Evolutionary conservation across 441 rosid genomes (phyloP).

Genomic region (Geranium incanum): DNA sequence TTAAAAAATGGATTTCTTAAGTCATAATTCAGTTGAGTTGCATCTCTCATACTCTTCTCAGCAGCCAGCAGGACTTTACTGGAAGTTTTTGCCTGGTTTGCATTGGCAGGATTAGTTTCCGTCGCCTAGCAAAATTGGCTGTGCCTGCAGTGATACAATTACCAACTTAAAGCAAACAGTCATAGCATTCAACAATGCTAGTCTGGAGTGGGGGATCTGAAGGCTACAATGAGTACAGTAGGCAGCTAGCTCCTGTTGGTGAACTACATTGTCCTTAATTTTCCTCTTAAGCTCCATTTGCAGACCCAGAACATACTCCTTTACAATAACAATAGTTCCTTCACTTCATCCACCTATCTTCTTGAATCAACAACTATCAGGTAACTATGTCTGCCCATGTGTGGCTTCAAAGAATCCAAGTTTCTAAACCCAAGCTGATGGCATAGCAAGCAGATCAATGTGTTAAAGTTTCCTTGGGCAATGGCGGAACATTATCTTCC

Average conservation of each 20-base stretch:
- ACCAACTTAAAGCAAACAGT: conserved; percentile 55
- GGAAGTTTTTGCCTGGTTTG: conserved; percentile 61
- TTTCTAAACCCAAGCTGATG: conserved; percentile 76
- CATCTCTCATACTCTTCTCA: conserved; percentile 69
- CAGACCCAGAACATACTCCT: conserved; percentile 73
- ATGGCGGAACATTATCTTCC: conserved; percentile 20
- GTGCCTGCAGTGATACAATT: conserved; percentile 50
- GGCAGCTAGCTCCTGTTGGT: conserved; percentile 86
- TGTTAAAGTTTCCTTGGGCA: conserved; percentile 60
- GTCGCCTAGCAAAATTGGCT: conserved; percentile 60
- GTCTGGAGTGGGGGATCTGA: conserved; percentile 60
- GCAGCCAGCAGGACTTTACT: conserved; percentile 67
- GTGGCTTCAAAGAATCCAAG: conserved; percentile 50
- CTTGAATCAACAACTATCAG: conserved; percentile 77
- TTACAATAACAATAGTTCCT: conserved; percentile 59
- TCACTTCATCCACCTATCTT: conserved; percentile 81
- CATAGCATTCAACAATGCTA: conserved; percentile 69
- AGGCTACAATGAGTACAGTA: conserved; percentile 81
- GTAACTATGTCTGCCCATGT: conserved; percentile 58
- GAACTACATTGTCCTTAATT: conserved; percentile 43
- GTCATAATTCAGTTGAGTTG: conserved; percentile 56
- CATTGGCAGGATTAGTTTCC: conserved; percentile 57
- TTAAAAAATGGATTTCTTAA: conserved; percentile 75
- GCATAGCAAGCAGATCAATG: conserved; percentile 69
- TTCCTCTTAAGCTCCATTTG: conserved; percentile 70